A percentile compares a stretch with the other conserved stretches of the same genome.
Conservation (phyloP, 805 yeast genomes). For the Wickerhamomyces silvicola region DNA sequence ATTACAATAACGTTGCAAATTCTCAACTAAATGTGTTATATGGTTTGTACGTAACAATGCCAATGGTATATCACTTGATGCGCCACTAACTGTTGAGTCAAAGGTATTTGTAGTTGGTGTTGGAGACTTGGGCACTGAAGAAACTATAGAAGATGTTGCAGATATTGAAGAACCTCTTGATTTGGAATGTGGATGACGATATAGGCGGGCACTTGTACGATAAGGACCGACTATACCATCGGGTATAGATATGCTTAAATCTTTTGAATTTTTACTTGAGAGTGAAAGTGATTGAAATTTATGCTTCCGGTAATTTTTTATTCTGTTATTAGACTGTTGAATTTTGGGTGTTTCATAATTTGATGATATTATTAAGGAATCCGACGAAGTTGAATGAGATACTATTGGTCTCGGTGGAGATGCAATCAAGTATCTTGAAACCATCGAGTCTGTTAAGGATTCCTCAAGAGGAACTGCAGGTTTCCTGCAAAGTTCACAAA, state of each 20-base stretch:
- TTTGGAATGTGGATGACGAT: conserved; percentile 6
- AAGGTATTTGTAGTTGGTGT: conserved; percentile 12
- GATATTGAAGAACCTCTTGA: conserved; percentile 25
- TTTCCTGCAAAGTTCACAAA: conserved; percentile 16
- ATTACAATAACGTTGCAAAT: conserved; percentile 12
- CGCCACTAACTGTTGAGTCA: not conserved
- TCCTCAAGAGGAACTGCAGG: conserved; percentile 19
- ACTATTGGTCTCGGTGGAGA: conserved; percentile 4
- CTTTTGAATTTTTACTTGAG: conserved; percentile 19
- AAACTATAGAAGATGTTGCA: conserved; percentile 22
- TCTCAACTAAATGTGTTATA: conserved; percentile 5
- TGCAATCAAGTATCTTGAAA: conserved; percentile 14
- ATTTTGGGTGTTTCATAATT: conserved; percentile 3
- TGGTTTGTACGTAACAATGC: conserved; percentile 16
- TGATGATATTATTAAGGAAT: conserved; percentile 7
- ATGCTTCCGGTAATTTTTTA: not conserved
- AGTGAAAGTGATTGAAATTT: conserved; percentile 14
- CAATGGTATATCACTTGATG: conserved; percentile 7
- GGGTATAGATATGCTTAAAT: conserved; percentile 19
- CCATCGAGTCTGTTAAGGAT: conserved; percentile 10
- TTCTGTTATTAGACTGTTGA: not conserved
- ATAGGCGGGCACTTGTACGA: not conserved
- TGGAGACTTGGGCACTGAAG: conserved; percentile 22
- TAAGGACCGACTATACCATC: conserved; percentile 2
- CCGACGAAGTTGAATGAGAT: conserved; percentile 1